Conservation (phyloP, 805 yeast species). For the Starmera quercuum region DNA sequence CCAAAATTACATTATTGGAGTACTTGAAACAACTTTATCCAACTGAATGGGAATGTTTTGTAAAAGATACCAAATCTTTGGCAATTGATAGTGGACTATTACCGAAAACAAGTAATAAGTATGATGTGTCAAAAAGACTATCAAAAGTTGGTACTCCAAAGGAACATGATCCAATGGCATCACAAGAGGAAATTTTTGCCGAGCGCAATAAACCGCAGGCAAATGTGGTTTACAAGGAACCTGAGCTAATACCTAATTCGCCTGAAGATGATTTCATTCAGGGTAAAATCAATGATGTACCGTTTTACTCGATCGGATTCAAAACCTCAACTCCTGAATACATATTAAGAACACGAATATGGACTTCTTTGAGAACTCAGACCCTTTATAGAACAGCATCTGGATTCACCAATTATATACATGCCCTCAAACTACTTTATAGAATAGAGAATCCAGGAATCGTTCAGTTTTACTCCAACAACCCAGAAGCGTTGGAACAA, state of each 20-base stretch:
- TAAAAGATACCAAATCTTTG: conserved; percentile 62
- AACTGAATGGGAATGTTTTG: conserved; percentile 76
- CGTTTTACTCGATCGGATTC: conserved; percentile 68
- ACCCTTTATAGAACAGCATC: conserved; percentile 77
- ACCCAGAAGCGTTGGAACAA: conserved; percentile 50
- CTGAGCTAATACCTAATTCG: conserved; percentile 21
- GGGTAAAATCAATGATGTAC: conserved; percentile 50
- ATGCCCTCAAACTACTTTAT: conserved; percentile 64
- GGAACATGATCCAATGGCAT: conserved; percentile 22
- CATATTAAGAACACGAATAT: conserved; percentile 65
- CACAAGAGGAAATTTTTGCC: no score
- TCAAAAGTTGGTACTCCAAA: not conserved
- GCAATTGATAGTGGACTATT: conserved; percentile 45
- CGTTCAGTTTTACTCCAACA: conserved; percentile 33
- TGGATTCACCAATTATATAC: conserved; percentile 74
- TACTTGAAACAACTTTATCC: conserved; percentile 68
- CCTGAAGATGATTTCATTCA: conserved; percentile 27
- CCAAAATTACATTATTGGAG: conserved; percentile 75
- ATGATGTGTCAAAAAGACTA: conserved; percentile 12
- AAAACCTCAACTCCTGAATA: conserved; percentile 56
- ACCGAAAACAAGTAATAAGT: conserved; percentile 9
- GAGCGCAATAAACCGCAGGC: no score
- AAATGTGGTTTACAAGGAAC: no score
- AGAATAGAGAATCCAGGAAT: conserved; percentile 57
- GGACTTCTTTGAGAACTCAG: conserved; percentile 84